A percentile compares a stretch with the other conserved stretches of the same genome.
phyloP scores from a whole-genome alignment of 768 basidiomycete species.

The Lactarius evosmus region DNA sequence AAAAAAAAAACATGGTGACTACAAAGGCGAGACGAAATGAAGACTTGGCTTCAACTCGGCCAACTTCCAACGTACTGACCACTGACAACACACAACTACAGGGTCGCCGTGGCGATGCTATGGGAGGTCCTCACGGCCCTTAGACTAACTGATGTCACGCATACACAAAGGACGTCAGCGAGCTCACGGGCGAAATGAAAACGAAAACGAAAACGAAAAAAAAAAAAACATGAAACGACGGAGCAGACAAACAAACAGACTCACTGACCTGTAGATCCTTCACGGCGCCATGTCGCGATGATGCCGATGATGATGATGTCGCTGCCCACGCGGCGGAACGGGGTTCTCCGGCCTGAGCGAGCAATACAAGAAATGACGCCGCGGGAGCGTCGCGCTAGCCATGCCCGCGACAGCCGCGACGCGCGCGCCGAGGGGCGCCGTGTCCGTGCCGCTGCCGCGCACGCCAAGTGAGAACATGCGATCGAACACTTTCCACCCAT shows the following conservation, averaged over 20 bases:
- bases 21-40: neutral
- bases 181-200: neutral
- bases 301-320: slow-evolving; percentile 6
- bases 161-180: neutral
- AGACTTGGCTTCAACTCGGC: neutral
- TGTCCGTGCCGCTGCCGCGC: slow-evolving; percentile 69
- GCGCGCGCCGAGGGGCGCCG: slow-evolving; percentile 57
- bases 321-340: slow-evolving; percentile 31
- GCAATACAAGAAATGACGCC: slow-evolving; percentile 84
- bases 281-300: slow-evolving; percentile 12
- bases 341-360: slow-evolving; percentile 60
- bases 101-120: slow-evolving; percentile 30
- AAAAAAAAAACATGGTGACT: neutral
- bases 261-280: neutral
- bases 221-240: neutral
- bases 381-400: slow-evolving; percentile 53
- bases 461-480: slow-evolving; percentile 86
- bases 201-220: too few relatives aligned
- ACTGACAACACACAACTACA: slow-evolving; percentile 1
- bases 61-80: neutral
- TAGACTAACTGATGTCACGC: neutral
- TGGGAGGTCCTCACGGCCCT: slow-evolving; percentile 28
- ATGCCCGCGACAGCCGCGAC: slow-evolving; percentile 64
- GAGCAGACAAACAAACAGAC: too few relatives aligned
- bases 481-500: slow-evolving; percentile 71